Percentiles rank a stretch among this genome's conserved stretches.
These are phyloP conservation scores for Neonectria magnoliae DNA, from an alignment of 2,329 filamentous ascomycete genomes.

Conservation along the genomic window DNA sequence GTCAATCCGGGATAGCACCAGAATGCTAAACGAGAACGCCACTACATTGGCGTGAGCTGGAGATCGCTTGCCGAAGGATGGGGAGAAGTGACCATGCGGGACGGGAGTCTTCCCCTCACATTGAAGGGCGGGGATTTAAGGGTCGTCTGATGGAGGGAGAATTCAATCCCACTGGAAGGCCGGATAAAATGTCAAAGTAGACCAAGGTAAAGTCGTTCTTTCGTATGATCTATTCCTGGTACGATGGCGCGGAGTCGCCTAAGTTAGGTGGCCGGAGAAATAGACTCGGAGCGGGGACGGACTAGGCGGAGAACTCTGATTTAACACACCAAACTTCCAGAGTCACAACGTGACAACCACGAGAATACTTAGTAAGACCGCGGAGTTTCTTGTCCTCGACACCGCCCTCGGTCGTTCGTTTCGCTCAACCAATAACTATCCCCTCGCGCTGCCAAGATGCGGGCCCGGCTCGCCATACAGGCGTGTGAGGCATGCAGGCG, in stretches of 20 bases:
- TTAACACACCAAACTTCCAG: neutral
- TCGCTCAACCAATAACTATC: neutral
- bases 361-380: neutral
- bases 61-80: neutral
- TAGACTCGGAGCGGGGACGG: neutral
- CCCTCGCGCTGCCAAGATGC: slow-evolving; percentile 6
- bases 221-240: neutral
- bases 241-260: neutral
- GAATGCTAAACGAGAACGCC: neutral
- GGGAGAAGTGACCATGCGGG: neutral
- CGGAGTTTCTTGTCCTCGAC: neutral
- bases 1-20: neutral
- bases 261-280: neutral
- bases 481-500: slow-evolving; percentile 23
- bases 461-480: slow-evolving; percentile 13
- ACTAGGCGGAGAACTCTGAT: neutral
- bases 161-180: neutral
- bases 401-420: neutral
- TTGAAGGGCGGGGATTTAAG: neutral
- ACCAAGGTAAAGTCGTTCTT: neutral
- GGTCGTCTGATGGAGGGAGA: neutral
- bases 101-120: slow-evolving; percentile 7
- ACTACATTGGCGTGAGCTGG: neutral
- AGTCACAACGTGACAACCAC: neutral
- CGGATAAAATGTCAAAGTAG: neutral